Percentiles rank a stretch among this genome's conserved stretches.
Evolutionary conservation across 768 basidiomycete species (phyloP).

Genomic region (Termitomyces sp.): DNA sequence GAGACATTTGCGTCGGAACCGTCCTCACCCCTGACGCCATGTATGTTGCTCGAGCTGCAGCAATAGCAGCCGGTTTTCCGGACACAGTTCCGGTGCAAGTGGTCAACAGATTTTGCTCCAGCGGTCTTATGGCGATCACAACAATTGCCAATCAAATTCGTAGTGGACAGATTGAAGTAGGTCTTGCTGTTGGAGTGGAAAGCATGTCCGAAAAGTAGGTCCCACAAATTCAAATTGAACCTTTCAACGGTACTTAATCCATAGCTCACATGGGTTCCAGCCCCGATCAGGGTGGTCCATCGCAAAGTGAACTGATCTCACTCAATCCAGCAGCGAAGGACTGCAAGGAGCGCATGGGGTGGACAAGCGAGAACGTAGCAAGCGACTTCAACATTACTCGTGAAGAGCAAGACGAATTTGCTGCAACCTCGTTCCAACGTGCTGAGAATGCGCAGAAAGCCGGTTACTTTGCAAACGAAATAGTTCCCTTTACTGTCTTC

Average conservation of each 20-base stretch:
- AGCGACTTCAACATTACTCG: slow-evolving; percentile 67
- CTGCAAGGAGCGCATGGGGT: slow-evolving; percentile 76
- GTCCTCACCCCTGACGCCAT: slow-evolving; percentile 61
- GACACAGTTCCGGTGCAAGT: slow-evolving; percentile 71
- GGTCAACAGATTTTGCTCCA: slow-evolving; percentile 81
- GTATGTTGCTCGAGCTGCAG: slow-evolving; percentile 71
- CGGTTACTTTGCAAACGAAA: slow-evolving; percentile 65
- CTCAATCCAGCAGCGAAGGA: slow-evolving; percentile 54
- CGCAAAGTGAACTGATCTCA: slow-evolving; percentile 60
- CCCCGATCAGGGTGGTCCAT: slow-evolving; percentile 59
- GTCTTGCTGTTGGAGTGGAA: slow-evolving; percentile 81
- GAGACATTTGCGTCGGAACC: slow-evolving; percentile 79
- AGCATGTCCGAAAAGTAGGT: slow-evolving; percentile 78
- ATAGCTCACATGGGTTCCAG: slow-evolving; percentile 28
- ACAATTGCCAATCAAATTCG: slow-evolving; percentile 74
- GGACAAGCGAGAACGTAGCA: slow-evolving; percentile 88
- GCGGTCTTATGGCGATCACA: slow-evolving; percentile 82
- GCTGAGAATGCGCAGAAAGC: slow-evolving; percentile 71
- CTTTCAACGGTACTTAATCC: background rate
- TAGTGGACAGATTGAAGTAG: slow-evolving; percentile 76
- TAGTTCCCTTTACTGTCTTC: slow-evolving; percentile 71
- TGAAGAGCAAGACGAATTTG: slow-evolving; percentile 72
- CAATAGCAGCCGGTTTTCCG: slow-evolving; percentile 79
- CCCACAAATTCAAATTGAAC: background rate
- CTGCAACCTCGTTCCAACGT: slow-evolving; percentile 72